Percentiles rank a stretch among this genome's conserved stretches.
These are phyloP conservation scores for Cryptococcus sp. DNA, from an alignment of 1,284 basidiomycete species.

Conservation along the genomic window DNA sequence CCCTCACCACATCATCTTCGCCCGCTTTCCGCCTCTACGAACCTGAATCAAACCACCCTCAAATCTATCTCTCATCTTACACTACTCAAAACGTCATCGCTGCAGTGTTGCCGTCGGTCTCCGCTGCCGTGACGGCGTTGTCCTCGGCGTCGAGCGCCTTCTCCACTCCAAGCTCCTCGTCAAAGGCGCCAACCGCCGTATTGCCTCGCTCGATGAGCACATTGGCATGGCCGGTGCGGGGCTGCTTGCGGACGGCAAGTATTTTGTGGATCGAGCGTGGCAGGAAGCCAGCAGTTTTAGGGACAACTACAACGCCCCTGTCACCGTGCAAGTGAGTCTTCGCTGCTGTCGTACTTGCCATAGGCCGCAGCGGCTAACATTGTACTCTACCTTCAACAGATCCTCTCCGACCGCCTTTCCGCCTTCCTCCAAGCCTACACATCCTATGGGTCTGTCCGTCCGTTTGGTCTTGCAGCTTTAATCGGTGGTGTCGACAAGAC, in stretches of 20 bases:
- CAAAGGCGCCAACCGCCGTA: conserved; percentile 86
- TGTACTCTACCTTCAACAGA: conserved; percentile 51
- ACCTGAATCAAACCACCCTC: not conserved
- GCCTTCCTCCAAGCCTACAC: conserved; percentile 94
- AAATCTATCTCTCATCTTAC: not conserved
- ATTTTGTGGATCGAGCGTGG: conserved; percentile 78
- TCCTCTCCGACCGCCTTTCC: conserved; percentile 77
- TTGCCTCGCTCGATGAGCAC: conserved; percentile 89
- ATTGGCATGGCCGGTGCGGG: conserved; percentile 92
- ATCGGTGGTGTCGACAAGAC: conserved; percentile 84
- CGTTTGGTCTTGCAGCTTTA: conserved; percentile 92
- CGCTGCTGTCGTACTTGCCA: not conserved
- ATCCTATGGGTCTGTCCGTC: conserved; percentile 94
- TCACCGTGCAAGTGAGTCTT: conserved; percentile 70
- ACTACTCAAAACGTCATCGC: not conserved
- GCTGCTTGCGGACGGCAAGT: conserved; percentile 88
- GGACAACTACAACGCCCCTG: conserved; percentile 69
- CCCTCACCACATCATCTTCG: not conserved
- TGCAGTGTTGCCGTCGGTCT: conserved; percentile 85
- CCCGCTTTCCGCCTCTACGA: too few relatives aligned
- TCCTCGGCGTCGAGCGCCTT: conserved; percentile 95
- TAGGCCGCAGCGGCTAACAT: not conserved
- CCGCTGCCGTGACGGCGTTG: conserved; percentile 86
- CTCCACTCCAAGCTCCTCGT: conserved; percentile 97
- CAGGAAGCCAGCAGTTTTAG: conserved; percentile 79